phyloP scores from a whole-genome alignment of 495 filamentous ascomycete genomes.

The Diplogelasinospora grovesii region DNA sequence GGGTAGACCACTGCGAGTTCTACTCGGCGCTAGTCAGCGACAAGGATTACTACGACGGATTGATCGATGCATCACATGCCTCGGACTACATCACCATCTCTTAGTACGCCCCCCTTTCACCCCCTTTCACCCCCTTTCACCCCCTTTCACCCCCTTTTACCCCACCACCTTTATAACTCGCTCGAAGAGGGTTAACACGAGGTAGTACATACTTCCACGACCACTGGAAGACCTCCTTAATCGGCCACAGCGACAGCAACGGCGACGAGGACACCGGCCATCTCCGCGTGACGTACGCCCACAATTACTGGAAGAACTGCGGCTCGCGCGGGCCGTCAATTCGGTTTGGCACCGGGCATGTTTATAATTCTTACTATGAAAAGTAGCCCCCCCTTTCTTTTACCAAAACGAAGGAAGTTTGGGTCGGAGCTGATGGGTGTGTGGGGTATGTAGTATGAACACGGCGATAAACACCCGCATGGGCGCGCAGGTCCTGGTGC shows the following conservation, averaged over 20 bases:
- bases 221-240: slow-evolving; percentile 59
- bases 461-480: slow-evolving; percentile 60
- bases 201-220: slow-evolving; percentile 47
- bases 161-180: too few relatives aligned
- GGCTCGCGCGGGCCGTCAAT: slow-evolving; percentile 54
- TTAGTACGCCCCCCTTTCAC: slow-evolving; percentile 13
- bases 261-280: slow-evolving; percentile 41
- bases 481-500: slow-evolving; percentile 57
- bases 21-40: slow-evolving; percentile 46
- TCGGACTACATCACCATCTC: slow-evolving; percentile 47
- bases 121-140: background rate
- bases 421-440: too few relatives aligned
- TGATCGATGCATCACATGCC: slow-evolving; percentile 54
- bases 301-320: slow-evolving; percentile 57
- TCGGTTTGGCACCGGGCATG: slow-evolving; percentile 56
- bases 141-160: background rate
- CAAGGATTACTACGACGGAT: slow-evolving; percentile 65
- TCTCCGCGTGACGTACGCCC: slow-evolving; percentile 53
- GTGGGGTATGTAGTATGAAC: slow-evolving; percentile 36
- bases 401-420: too few relatives aligned
- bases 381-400: too few relatives aligned
- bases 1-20: slow-evolving; percentile 65
- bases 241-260: slow-evolving; percentile 55
- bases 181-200: too few relatives aligned
- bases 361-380: slow-evolving; percentile 40